Percentiles rank a stretch among this genome's conserved stretches.
These are phyloP conservation scores for Saitozyma podzolica DNA, from an alignment of 768 basidiomycete genomes.

Conservation along the genomic window DNA sequence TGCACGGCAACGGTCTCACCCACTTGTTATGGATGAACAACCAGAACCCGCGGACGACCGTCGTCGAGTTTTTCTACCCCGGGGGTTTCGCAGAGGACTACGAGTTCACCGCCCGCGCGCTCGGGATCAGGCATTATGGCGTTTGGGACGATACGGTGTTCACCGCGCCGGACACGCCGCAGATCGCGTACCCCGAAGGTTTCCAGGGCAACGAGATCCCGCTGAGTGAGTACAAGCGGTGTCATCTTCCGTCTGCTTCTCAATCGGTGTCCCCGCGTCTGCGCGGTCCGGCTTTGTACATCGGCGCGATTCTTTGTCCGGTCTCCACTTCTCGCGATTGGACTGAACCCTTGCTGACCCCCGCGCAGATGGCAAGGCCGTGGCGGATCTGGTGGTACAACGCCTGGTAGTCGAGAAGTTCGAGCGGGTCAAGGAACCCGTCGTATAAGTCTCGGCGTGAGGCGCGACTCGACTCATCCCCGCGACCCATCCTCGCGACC, in stretches of 20 bases:
- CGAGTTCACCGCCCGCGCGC: constrained; percentile 73
- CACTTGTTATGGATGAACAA: constrained; percentile 83
- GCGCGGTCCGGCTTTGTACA: no score
- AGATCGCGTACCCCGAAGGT: constrained; percentile 74
- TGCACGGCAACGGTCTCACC: constrained; percentile 60
- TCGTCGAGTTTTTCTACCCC: constrained; percentile 83
- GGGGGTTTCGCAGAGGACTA: constrained; percentile 82
- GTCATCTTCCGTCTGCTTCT: background rate
- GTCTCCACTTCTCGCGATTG: background rate
- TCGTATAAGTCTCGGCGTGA: no score
- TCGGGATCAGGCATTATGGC: constrained; percentile 77
- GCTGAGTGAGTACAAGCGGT: constrained; percentile 59
- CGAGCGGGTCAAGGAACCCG: background rate
- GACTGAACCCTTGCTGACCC: background rate
- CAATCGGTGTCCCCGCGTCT: no score
- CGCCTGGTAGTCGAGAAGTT: constrained; percentile 35
- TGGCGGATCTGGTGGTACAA: constrained; percentile 42
- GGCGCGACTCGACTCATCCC: no score
- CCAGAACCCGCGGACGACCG: constrained; percentile 66
- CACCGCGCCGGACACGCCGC: constrained; percentile 70
- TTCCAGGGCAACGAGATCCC: constrained; percentile 91
- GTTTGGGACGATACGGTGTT: constrained; percentile 81
- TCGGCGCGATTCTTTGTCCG: no score
- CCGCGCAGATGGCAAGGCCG: constrained; percentile 40
- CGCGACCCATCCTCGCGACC: no score